These are phyloP conservation scores for Solanum bulbocastanum DNA, from an alignment of 257 asterid species.

Conservation along the genomic window DNA sequence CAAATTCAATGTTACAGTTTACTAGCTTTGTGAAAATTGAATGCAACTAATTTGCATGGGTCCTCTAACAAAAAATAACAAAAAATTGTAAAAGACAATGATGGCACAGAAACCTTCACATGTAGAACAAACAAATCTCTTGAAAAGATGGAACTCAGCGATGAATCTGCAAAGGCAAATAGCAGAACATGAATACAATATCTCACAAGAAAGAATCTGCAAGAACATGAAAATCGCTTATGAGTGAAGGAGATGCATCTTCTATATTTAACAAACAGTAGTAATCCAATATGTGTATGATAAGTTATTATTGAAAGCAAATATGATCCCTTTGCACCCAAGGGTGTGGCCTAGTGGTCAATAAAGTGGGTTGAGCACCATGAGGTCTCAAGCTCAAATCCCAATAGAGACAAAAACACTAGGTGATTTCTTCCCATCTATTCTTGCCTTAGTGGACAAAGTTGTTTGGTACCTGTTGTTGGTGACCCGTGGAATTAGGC, in stretches of 20 bases:
- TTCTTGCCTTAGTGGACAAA: neutral
- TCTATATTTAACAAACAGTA: neutral
- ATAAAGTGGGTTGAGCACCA: neutral
- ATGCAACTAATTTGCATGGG: neutral
- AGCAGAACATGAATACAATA: neutral
- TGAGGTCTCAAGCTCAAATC: neutral
- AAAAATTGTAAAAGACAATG: neutral
- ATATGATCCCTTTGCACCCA: neutral
- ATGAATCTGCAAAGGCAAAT: neutral
- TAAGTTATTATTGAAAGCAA: neutral
- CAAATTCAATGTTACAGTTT: neutral
- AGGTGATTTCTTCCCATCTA: neutral
- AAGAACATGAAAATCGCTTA: neutral
- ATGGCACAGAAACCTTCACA: neutral
- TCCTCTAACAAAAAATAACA: neutral
- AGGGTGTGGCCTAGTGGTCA: neutral
- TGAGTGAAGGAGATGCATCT: neutral
- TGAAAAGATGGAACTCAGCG: neutral
- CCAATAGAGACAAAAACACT: neutral
- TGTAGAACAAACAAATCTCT: neutral
- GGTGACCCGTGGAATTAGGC: neutral
- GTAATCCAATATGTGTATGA: neutral
- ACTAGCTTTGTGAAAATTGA: neutral
- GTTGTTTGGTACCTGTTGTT: neutral
- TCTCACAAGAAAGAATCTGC: neutral